Conservation (phyloP, 2,329 filamentous ascomycete species). For the Sarocladiaceae sp. region DNA sequence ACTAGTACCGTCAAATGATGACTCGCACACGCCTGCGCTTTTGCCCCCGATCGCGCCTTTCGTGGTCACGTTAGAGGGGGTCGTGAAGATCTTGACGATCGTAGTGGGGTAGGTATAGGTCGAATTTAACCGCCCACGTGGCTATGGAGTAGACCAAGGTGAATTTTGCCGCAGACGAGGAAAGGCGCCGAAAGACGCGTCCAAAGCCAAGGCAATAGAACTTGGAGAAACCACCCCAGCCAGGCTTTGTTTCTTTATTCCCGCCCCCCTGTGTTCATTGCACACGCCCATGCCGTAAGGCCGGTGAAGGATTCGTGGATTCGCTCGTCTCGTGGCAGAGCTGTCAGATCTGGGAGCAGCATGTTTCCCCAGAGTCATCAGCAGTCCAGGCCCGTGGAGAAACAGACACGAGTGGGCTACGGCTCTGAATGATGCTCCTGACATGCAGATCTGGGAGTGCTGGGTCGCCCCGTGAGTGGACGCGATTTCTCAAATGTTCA, state of each 20-base stretch:
- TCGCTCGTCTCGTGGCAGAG: not conserved
- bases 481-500: no score
- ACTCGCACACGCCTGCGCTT: not conserved
- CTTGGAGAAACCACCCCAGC: slow-evolving; percentile 2
- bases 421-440: not conserved
- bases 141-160: not conserved
- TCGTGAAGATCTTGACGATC: slow-evolving; percentile 5
- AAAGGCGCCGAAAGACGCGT: not conserved
- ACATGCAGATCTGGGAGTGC: not conserved
- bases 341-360: not conserved
- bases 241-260: not conserved
- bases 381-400: not conserved
- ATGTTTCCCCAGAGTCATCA: not conserved
- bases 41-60: not conserved
- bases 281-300: not conserved
- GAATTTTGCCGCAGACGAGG: slow-evolving; percentile 4
- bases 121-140: slow-evolving; percentile 9
- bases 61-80: not conserved
- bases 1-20: not conserved
- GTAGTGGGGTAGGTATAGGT: slow-evolving; percentile 2
- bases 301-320: no score
- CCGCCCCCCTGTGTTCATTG: not conserved
- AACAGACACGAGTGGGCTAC: no score
- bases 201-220: slow-evolving; percentile 2
- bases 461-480: no score